Percentiles rank a stretch among this genome's conserved stretches.
These are phyloP conservation scores for Bigelowiella natans DNA, from an alignment of 78 protist genomes.

Conservation along the genomic window DNA sequence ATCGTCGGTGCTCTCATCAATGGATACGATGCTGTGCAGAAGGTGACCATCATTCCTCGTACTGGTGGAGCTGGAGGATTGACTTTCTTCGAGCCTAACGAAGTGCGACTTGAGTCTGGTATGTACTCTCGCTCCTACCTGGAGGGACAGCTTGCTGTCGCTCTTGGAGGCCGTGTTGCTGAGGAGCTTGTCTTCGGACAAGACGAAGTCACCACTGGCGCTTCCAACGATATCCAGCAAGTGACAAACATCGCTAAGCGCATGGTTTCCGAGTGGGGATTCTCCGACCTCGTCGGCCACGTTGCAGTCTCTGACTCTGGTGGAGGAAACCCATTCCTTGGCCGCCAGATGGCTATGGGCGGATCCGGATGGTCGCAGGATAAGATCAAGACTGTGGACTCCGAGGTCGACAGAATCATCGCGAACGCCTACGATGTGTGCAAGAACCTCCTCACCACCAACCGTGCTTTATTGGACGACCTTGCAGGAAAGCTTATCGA, in stretches of 20 bases:
- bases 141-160: constrained; percentile 22
- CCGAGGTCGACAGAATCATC: constrained; percentile 13
- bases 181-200: constrained; percentile 1
- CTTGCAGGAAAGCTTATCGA: constrained; percentile 20
- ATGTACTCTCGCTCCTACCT: constrained; percentile 55
- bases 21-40: constrained; percentile 79
- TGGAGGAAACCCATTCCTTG: constrained; percentile 31
- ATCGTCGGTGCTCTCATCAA: constrained; percentile 86
- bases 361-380: constrained; percentile 3
- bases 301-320: neutral
- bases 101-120: constrained; percentile 47
- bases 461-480: neutral
- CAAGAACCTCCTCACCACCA: constrained; percentile 9
- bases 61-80: constrained; percentile 79
- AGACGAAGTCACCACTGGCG: constrained; percentile 70
- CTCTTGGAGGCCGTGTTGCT: constrained; percentile 28
- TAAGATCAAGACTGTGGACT: constrained; percentile 12
- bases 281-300: constrained; percentile 13
- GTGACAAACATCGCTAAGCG: constrained; percentile 59
- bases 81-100: constrained; percentile 87
- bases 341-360: constrained; percentile 1
- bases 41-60: constrained; percentile 94
- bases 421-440: constrained; percentile 1
- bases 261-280: constrained; percentile 39
- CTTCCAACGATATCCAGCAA: constrained; percentile 63